Percentiles rank a stretch among this genome's conserved stretches.
These are phyloP conservation scores for Lagerstroemia speciosa DNA, from an alignment of 345 rosid genomes.

Conservation along the genomic window DNA sequence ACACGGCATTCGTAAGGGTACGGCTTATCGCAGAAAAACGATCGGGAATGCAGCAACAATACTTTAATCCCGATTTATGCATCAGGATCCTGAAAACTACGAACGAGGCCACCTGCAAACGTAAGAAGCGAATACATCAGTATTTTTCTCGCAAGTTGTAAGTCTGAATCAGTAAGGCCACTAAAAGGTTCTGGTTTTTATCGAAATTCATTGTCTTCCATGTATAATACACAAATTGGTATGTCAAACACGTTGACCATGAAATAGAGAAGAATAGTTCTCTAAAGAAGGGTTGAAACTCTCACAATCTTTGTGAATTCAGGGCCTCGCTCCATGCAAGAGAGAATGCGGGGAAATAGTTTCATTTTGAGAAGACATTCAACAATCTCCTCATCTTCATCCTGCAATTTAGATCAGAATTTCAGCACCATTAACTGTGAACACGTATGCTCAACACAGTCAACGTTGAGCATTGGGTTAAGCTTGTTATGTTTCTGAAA, in stretches of 20 bases:
- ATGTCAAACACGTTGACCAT: no score
- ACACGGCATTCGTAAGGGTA: constrained; percentile 21
- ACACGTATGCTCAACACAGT: no score
- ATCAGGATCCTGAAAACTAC: constrained; percentile 29
- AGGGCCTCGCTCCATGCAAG: constrained; percentile 39
- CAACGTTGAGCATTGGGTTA: no score
- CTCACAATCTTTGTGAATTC: constrained; percentile 42
- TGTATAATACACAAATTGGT: no score
- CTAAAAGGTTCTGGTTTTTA: no score
- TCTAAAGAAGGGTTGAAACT: constrained; percentile 2
- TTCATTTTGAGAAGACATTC: constrained; percentile 30
- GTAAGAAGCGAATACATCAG: neutral
- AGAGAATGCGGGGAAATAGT: constrained; percentile 38
- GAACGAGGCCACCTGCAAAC: constrained; percentile 36
- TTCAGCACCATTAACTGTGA: no score
- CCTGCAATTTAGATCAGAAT: constrained; percentile 17
- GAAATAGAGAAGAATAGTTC: neutral
- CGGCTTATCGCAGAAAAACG: constrained; percentile 21
- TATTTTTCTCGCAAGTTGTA: no score
- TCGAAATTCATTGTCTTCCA: no score
- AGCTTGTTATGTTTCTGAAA: no score
- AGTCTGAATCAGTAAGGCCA: no score
- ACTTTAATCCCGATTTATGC: constrained; percentile 28
- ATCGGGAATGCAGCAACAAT: constrained; percentile 31
- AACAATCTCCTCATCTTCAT: constrained; percentile 30